These are phyloP conservation scores for Russula sp. DNA, from an alignment of 768 basidiomycete species.

Conservation along the genomic window DNA sequence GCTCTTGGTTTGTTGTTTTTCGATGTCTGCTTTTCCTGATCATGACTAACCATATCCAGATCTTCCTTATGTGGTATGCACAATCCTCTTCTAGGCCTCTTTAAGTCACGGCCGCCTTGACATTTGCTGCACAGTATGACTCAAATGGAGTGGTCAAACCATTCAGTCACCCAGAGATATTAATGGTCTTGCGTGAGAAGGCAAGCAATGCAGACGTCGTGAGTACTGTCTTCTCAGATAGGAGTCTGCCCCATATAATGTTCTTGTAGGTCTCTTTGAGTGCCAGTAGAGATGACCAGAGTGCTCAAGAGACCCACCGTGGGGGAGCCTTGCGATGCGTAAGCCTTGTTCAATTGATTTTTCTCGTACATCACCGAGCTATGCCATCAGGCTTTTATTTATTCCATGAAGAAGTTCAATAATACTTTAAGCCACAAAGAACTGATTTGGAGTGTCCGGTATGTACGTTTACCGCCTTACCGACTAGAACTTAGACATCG, in stretches of 20 bases:
- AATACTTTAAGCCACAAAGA: not conserved
- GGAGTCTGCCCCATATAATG: not conserved
- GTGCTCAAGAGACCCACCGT: not conserved
- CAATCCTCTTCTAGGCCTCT: not conserved
- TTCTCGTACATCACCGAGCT: not conserved
- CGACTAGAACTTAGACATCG: not conserved
- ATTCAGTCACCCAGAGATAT: not conserved
- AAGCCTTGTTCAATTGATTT: not conserved
- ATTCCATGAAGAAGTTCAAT: not conserved
- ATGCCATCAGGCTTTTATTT: conserved; percentile 4
- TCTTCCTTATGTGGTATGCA: conserved; percentile 8
- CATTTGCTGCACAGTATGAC: conserved; percentile 1
- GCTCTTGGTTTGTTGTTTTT: conserved; percentile 3
- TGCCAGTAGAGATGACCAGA: not conserved
- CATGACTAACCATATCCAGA: conserved; percentile 5
- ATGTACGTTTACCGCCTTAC: not conserved
- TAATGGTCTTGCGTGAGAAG: not conserved
- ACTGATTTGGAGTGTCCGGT: not conserved
- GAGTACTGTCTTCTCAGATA: not conserved
- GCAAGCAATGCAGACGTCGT: conserved; percentile 3
- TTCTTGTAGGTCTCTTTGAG: conserved; percentile 8
- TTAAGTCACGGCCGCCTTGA: not conserved
- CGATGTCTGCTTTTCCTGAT: not conserved
- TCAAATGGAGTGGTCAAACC: not conserved
- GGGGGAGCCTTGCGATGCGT: not conserved